Evolutionary conservation across 169 alveolate genomes (phyloP).

Genomic region (Eimeria zaria): DNA sequence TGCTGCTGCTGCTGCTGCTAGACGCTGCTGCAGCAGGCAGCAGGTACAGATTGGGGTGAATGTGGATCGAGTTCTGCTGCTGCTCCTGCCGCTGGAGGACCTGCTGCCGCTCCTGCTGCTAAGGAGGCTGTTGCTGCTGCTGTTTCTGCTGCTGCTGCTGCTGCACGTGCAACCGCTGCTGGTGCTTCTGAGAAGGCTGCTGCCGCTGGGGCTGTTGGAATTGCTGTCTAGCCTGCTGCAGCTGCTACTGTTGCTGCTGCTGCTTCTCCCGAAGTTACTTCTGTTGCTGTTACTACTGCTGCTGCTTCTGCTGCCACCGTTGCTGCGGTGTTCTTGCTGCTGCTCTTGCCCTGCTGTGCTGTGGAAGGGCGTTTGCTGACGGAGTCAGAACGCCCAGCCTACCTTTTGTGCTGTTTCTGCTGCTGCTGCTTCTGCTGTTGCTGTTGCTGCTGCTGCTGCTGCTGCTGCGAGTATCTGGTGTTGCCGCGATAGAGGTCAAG

Average conservation of each 20-base stretch:
- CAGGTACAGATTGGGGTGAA: background rate
- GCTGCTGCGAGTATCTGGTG: slow-evolving; percentile 17
- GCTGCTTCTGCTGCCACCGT: background rate
- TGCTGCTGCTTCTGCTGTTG: slow-evolving; percentile 24
- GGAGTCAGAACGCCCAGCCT: no score
- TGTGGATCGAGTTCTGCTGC: background rate
- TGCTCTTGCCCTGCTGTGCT: no score
- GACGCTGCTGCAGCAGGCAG: background rate
- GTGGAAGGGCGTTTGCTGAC: no score
- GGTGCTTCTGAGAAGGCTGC: slow-evolving; percentile 23
- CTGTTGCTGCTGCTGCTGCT: slow-evolving; percentile 41
- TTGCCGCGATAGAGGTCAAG: background rate
- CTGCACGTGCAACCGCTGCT: background rate
- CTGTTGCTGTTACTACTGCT: background rate
- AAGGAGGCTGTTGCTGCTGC: background rate
- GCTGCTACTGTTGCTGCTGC: slow-evolving; percentile 4
- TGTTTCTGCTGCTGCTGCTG: background rate
- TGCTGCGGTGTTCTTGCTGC: no score
- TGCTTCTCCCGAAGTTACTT: background rate
- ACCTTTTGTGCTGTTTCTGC: background rate
- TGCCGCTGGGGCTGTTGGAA: no score
- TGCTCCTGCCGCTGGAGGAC: slow-evolving; percentile 10
- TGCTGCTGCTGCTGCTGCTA: background rate
- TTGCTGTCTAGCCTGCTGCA: background rate
- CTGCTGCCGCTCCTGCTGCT: background rate